Evolutionary conservation across 768 basidiomycete genomes (phyloP), one percentile per base, ranked within the genome.

Genomic region (Pleurotus salmoneostramineus): DNA sequence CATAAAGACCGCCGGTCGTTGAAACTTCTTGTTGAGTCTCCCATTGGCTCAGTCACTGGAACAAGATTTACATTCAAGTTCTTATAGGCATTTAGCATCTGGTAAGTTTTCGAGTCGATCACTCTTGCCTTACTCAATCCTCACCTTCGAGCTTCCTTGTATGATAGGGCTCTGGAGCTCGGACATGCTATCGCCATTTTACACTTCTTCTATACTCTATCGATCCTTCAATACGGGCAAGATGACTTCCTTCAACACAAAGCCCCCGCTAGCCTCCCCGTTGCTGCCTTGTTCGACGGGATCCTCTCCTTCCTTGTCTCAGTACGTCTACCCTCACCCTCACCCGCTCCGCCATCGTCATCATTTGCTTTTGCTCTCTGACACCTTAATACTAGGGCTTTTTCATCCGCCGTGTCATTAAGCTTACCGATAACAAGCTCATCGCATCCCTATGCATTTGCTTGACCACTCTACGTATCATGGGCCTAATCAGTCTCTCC

Each of bases 301-400:
- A 17, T 54, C 14, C 51, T 54, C 31, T 36, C 51, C 27, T 21
- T 54, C 35, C 35, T 54, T 35, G 51, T 54, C 27, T 54, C 51
- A 10, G 51, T 54, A 15, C 21, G 51, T 35, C n/a, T 14, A 33
- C 5, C 14, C 14, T 4, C 21, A 33, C 5, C 14, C 14, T 4
- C 21, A 27, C 21, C 21, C 21, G 21, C 21, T 27, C 21, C 21
- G 21, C 21, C 21, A 27, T 27, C 21, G 3, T 27, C 21, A 27
- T 14, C 21, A 40, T 17, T 37, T 21, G 14, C 15, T 36, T 3
- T 14, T 45, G 12, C n/a, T 6, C 4, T 12, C 21, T 37, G 37
- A 40, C 31, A 40, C 36, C 15, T n/a, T n/a, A 34, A 0, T 35
- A 40, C 33, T 21, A 54, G 51, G 51, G 51, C n/a, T 54, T 54